phyloP scores from a whole-genome alignment of 768 basidiomycete genomes.

The Termitomyces sp. region DNA sequence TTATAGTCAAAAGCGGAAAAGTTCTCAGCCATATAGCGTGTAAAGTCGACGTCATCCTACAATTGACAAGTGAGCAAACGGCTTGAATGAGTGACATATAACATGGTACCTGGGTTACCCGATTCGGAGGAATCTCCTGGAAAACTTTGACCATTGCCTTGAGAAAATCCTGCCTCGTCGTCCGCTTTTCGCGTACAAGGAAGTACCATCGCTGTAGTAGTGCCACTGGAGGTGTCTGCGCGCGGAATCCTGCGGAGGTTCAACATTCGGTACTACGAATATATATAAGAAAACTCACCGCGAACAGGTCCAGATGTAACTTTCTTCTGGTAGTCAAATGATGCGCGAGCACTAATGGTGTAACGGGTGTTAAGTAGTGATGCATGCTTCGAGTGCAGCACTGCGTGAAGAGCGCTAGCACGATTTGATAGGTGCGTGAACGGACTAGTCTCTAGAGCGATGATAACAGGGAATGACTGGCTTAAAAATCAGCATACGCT shows the following conservation, averaged over 20 bases:
- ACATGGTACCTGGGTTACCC: slow-evolving; percentile 49
- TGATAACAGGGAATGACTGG: slow-evolving; percentile 86
- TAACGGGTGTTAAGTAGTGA: slow-evolving; percentile 87
- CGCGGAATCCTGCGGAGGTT: slow-evolving; percentile 51
- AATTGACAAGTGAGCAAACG: slow-evolving; percentile 1
- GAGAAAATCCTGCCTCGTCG: slow-evolving; percentile 80
- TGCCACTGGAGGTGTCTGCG: slow-evolving; percentile 61
- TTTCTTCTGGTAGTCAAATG: slow-evolving; percentile 80
- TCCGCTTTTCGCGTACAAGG: slow-evolving; percentile 88
- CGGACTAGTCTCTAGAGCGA: slow-evolving; percentile 89
- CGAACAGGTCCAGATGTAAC: slow-evolving; percentile 41
- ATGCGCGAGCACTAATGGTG: slow-evolving; percentile 70
- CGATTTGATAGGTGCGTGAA: slow-evolving; percentile 55
- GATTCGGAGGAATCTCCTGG: slow-evolving; percentile 57
- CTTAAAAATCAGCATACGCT: not conserved
- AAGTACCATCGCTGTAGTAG: slow-evolving; percentile 88
- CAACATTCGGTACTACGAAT: not conserved
- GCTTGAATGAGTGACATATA: not conserved
- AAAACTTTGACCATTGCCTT: slow-evolving; percentile 79
- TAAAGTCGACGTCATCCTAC: slow-evolving; percentile 81
- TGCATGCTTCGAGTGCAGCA: slow-evolving; percentile 85
- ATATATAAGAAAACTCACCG: slow-evolving; percentile 33
- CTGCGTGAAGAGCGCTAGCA: slow-evolving; percentile 74
- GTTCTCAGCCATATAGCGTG: slow-evolving; percentile 93
- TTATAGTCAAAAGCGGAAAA: slow-evolving; percentile 92